These are phyloP conservation scores for Podila horticola DNA, from an alignment of 192 early-diverging fungal species.

Conservation along the genomic window DNA sequence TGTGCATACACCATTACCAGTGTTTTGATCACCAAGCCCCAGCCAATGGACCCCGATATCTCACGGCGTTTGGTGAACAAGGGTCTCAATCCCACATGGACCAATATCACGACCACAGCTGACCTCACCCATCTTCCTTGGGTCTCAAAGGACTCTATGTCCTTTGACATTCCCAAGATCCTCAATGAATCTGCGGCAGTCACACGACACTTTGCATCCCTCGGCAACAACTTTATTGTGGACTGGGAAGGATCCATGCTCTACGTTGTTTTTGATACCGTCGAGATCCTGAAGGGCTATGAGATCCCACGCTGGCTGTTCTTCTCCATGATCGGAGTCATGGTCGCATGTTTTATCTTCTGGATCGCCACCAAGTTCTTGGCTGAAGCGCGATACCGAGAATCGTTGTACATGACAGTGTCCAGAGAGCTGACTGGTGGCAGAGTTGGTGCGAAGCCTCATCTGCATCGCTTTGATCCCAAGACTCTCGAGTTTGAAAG, in stretches of 20 bases:
- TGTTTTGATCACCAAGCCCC: background rate
- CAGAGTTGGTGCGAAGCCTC: background rate
- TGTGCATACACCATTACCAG: background rate
- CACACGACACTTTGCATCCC: background rate
- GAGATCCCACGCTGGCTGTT: constrained; percentile 4
- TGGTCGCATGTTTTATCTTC: background rate
- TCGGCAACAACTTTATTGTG: constrained; percentile 10
- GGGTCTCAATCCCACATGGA: background rate
- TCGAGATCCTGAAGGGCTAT: constrained; percentile 7
- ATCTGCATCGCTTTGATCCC: background rate
- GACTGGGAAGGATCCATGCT: constrained; percentile 2
- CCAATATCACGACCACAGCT: background rate
- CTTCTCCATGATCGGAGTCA: background rate
- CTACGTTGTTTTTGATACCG: constrained; percentile 9
- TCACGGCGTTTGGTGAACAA: background rate
- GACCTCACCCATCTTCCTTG: background rate
- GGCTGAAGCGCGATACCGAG: background rate
- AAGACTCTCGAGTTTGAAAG: background rate
- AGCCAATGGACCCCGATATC: background rate
- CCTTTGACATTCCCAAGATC: background rate
- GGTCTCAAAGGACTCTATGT: background rate
- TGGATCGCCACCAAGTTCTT: background rate
- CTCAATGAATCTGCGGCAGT: background rate
- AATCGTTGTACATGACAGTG: constrained; percentile 3
- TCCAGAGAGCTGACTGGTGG: background rate